Conservation (phyloP, 1,139 yeast genomes). For the Scheffersomyces insectosa region DNA sequence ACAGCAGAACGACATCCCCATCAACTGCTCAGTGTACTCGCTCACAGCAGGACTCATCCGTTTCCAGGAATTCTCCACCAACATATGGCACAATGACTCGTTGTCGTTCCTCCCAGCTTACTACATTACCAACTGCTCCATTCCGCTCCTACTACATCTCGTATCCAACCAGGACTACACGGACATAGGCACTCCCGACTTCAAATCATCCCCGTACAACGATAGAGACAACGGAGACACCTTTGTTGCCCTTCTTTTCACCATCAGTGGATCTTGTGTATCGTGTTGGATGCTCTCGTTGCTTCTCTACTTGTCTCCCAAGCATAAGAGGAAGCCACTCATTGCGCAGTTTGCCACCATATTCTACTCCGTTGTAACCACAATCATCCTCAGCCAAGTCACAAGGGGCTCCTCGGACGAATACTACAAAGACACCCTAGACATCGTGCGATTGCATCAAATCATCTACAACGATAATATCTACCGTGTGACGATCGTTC, state of each 20-base stretch:
- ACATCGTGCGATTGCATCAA: constrained; percentile 34
- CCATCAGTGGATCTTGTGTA: constrained; percentile 41
- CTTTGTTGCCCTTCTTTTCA: constrained; percentile 45
- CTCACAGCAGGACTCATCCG: constrained; percentile 32
- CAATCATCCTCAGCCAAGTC: constrained; percentile 39
- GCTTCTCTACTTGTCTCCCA: constrained; percentile 44
- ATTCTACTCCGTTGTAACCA: constrained; percentile 43
- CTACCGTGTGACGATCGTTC: constrained; percentile 29
- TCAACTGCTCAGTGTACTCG: constrained; percentile 42
- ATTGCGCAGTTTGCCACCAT: constrained; percentile 48
- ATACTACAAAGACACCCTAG: constrained; percentile 38
- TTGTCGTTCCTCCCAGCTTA: constrained; percentile 37
- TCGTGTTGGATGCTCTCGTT: constrained; percentile 57
- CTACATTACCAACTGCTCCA: constrained; percentile 44
- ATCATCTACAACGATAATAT: constrained; percentile 27
- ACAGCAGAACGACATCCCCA: constrained; percentile 20
- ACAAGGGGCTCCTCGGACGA: constrained; percentile 36
- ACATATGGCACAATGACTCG: background rate
- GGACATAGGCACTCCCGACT: constrained; percentile 1
- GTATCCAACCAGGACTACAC: constrained; percentile 7
- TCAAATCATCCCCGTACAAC: constrained; percentile 21
- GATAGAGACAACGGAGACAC: constrained; percentile 40
- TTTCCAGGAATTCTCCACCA: constrained; percentile 18
- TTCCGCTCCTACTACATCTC: constrained; percentile 14
- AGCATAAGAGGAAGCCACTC: constrained; percentile 46